These are phyloP conservation scores for Tricholoma flavovirens DNA, from an alignment of 768 basidiomycete species.

Conservation along the genomic window DNA sequence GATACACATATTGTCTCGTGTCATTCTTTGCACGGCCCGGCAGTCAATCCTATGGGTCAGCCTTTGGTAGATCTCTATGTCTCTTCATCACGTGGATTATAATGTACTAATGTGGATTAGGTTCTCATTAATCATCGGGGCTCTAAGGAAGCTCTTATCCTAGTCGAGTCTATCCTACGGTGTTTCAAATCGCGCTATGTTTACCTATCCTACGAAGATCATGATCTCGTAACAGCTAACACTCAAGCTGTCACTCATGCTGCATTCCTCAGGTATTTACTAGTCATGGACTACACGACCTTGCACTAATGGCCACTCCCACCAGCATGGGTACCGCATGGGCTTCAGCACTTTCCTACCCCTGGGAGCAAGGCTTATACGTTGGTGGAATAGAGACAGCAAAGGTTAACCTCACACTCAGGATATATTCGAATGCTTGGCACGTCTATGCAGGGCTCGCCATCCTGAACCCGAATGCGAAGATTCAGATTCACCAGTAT, in stretches of 20 bases:
- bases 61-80: slow-evolving; percentile 60
- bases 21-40: slow-evolving; percentile 93
- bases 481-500: slow-evolving; percentile 86
- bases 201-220: slow-evolving; percentile 92
- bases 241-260: slow-evolving; percentile 98
- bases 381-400: slow-evolving; percentile 97
- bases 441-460: slow-evolving; percentile 99
- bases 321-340: slow-evolving; percentile 97
- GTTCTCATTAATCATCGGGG: slow-evolving; percentile 87
- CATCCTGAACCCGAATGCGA: slow-evolving; percentile 90
- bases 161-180: slow-evolving; percentile 80
- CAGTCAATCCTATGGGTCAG: slow-evolving; percentile 82
- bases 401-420: slow-evolving; percentile 94
- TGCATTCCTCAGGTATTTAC: slow-evolving; percentile 81
- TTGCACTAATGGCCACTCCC: not conserved
- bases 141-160: slow-evolving; percentile 56
- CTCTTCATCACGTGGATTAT: not conserved
- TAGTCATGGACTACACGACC: not conserved
- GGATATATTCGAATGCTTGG: slow-evolving; percentile 97
- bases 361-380: slow-evolving; percentile 94
- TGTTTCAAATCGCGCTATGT: slow-evolving; percentile 84
- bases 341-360: slow-evolving; percentile 70
- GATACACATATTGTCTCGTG: slow-evolving; percentile 90
- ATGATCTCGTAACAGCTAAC: slow-evolving; percentile 94
- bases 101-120: slow-evolving; percentile 32